Base-by-base conservation (phyloP, 2,329 filamentous ascomycete species). In the Alternaria metachromatica region DNA sequence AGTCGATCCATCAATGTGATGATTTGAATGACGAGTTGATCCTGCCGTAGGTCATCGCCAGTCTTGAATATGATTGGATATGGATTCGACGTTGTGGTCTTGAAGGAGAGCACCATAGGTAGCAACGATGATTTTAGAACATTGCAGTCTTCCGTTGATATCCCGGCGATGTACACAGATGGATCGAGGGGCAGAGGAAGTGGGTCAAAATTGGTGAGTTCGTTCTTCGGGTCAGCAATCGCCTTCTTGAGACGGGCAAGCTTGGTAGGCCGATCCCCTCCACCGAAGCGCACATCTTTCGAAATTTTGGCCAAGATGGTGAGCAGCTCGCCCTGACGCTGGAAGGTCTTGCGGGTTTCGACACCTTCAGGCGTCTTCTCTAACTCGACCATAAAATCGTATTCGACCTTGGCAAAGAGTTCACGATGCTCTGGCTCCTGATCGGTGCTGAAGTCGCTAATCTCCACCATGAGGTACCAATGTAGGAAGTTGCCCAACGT, bases 401-500 rank as follows among this genome's bases (percentile, higher is more conserved):
- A 99, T 63, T 96, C 94, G 9, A 99, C 92, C 72, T 95, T 94
- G 26, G 92, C 91, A 80, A 97, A 99, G 18, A 98, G 89, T 66
- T 92, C 92, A 49, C 92, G 91, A 75, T 95, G 91, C 60, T 90
- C 89, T 5, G 88, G 85, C 21, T 89, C 87, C 71, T 94, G 92
- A 46, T 93, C 91, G 4, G 89, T 88, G 68, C 91, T 94, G 43
- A 82, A 80, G 77, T 97, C 95, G 71, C 96, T 93, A 71, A 94
- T 96, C 81, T 99, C 96, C 2, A 99, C 96, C 90, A 97, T 97
- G 3, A 99, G 86, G 79, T 98, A 99, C 96, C 96, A 99, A 79
- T 97, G 93, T 58, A 99, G 88, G 81, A 96, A 97, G 77, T 97
- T 99, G 28, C 95, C 96, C 2, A 99, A 86, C 63, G 92, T 90